Base-by-base conservation (phyloP, 2,329 filamentous ascomycete genomes). In the Intubia oerlemansii region DNA sequence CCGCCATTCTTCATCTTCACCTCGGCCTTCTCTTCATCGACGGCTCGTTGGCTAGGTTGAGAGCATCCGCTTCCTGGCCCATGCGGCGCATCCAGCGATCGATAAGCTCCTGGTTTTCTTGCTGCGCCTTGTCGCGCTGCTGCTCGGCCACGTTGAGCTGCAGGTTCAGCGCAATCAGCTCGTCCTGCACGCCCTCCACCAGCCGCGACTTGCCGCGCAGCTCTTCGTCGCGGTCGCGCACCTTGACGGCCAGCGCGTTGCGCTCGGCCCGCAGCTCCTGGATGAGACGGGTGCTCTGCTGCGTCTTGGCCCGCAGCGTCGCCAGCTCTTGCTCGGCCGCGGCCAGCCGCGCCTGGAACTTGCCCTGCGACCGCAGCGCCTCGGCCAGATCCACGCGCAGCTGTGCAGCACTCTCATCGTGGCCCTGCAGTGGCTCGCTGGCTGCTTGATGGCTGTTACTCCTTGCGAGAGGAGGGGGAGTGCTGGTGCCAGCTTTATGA, bases 81-180 rank as follows among this genome's bases (percentile, higher is more conserved):
- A 88, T 88, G 37, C 75, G 62, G 44, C 68, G 70, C 76, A 95
- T 84, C 81, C 84, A 95, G 31, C 88, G 63, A 46, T 82, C 75
- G 30, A 93, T 71, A 31, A 98, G 59, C 39, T 92, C 78, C 44
- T 79, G 72, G 45, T 95, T 95, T 47, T 95, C 88, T 34, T 60
- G 62, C 44, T 71, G 66, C 36, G 91, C 55, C 48, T 69, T 72
- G 44, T 74, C 69, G 17, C 65, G 60, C 43, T 70, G 68, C 46
- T 84, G 66, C 47, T 90, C 82, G 4, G 75, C 72, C 57, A 93
- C 67, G 40, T 88, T 82, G 24, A 93, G 59, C 49, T 95, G 78
- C 38, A 95, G 58, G 39, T 84, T 84, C 26, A 93, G 53, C 1
- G 80, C 74, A 28, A 91, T 72, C 50, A 92, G 73, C 49, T 98